Conservation (phyloP, 257 asterid species). For the Ballota nigra region DNA sequence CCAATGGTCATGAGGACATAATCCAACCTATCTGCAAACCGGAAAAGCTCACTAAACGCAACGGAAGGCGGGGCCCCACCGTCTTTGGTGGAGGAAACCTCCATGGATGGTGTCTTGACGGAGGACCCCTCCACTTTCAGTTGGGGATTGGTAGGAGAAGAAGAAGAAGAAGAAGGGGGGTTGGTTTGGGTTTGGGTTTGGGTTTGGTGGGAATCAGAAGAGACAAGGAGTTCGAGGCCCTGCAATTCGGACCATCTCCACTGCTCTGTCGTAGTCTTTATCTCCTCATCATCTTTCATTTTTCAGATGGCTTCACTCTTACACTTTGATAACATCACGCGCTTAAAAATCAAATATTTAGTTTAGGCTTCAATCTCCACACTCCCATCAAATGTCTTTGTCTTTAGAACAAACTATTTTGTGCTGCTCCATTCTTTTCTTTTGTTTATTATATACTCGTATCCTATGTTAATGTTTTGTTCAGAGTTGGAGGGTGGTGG, state of each 20-base stretch:
- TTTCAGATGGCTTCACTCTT: slow-evolving; percentile 27
- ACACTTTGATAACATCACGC: not conserved
- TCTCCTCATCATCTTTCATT: slow-evolving; percentile 43
- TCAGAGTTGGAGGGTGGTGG: not conserved
- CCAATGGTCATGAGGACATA: slow-evolving; percentile 74
- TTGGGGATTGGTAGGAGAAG: no score
- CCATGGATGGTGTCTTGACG: not conserved
- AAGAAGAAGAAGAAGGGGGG: slow-evolving; percentile 11
- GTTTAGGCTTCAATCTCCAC: slow-evolving; percentile 16
- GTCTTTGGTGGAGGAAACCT: not conserved
- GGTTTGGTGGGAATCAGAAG: not conserved
- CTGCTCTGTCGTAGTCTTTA: slow-evolving; percentile 62
- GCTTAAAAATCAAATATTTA: not conserved
- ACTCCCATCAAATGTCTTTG: no score
- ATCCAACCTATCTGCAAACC: slow-evolving; percentile 84
- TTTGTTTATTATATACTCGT: not conserved
- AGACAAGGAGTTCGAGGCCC: slow-evolving; percentile 69
- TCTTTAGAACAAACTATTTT: slow-evolving; percentile 8
- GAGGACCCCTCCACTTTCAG: not conserved
- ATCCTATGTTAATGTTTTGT: not conserved
- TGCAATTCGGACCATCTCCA: slow-evolving; percentile 88
- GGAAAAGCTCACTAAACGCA: slow-evolving; percentile 62
- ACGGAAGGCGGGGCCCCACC: slow-evolving; percentile 42
- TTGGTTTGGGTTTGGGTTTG: not conserved
- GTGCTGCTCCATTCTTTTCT: not conserved